Percentiles rank a stretch among this genome's conserved stretches.
These are phyloP conservation scores for Camelina neglecta DNA, from an alignment of 345 rosid genomes.

Conservation along the genomic window DNA sequence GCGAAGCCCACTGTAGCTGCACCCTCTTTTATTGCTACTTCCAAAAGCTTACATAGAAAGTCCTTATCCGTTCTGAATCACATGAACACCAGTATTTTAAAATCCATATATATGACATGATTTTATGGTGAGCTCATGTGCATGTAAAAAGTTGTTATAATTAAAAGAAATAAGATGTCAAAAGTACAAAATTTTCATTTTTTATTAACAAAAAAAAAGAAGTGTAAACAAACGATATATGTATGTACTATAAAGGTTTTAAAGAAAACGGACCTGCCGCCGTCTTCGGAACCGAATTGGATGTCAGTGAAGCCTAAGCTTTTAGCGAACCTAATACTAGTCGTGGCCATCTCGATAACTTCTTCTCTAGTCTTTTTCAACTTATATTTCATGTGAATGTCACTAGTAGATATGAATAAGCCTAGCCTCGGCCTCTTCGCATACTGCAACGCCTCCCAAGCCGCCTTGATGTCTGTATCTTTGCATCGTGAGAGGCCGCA, in stretches of 20 bases:
- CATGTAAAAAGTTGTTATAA: not conserved
- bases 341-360: constrained; percentile 69
- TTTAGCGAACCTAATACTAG: constrained; percentile 64
- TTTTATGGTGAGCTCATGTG: not conserved
- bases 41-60: constrained; percentile 72
- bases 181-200: no score
- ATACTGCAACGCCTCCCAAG: constrained; percentile 86
- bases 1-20: constrained; percentile 76
- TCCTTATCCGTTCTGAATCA: constrained; percentile 71
- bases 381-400: constrained; percentile 80
- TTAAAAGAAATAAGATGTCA: not conserved
- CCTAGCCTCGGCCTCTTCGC: constrained; percentile 80
- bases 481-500: constrained; percentile 81
- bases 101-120: not conserved
- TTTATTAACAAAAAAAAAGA: no score
- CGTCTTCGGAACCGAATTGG: constrained; percentile 89
- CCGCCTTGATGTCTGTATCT: constrained; percentile 60
- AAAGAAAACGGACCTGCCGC: constrained; percentile 61
- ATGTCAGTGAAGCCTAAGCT: constrained; percentile 84
- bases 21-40: constrained; percentile 84
- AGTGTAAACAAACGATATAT: no score
- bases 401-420: constrained; percentile 83
- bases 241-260: no score
- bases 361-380: constrained; percentile 72
- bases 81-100: not conserved